These are phyloP conservation scores for Physcomitrium patens DNA, from an alignment of 225 moss, liverwort and hornwort species.

Conservation along the genomic window DNA sequence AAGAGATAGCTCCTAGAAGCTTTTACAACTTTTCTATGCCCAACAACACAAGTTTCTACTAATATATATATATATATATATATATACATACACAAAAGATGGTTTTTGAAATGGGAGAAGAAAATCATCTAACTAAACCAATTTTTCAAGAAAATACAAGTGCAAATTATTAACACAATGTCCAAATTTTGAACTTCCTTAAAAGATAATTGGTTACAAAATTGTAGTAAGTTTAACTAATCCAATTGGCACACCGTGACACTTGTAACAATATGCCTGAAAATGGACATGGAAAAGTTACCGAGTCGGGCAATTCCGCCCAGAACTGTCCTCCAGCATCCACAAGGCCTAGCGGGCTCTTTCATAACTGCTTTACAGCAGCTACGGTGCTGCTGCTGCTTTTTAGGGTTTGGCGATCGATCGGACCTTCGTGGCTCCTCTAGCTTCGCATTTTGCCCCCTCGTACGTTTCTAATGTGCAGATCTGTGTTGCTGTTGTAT, in stretches of 20 bases:
- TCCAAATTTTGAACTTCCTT: neutral
- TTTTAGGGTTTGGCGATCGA: conserved; percentile 18
- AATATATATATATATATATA: no score
- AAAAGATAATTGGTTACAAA: no score
- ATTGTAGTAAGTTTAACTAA: no score
- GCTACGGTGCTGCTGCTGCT: neutral
- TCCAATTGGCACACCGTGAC: neutral
- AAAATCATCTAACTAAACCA: no score
- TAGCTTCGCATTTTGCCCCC: neutral
- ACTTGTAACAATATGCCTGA: neutral
- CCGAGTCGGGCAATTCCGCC: neutral
- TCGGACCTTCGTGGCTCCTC: neutral
- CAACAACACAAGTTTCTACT: no score
- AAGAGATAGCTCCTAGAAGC: no score
- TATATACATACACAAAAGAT: no score
- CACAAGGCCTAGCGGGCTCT: neutral
- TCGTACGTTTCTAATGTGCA: neutral
- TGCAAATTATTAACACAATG: no score
- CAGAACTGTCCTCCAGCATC: neutral
- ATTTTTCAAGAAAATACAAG: no score
- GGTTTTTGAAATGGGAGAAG: no score
- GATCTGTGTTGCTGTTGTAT: neutral
- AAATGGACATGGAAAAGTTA: neutral
- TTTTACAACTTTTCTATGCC: no score
- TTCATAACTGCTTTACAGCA: conserved; percentile 19